Evolutionary conservation across 176 grass and related monocot species (phyloP), one percentile per base, ranked within the genome.

Genomic region (Bothriochloa decipiens): DNA sequence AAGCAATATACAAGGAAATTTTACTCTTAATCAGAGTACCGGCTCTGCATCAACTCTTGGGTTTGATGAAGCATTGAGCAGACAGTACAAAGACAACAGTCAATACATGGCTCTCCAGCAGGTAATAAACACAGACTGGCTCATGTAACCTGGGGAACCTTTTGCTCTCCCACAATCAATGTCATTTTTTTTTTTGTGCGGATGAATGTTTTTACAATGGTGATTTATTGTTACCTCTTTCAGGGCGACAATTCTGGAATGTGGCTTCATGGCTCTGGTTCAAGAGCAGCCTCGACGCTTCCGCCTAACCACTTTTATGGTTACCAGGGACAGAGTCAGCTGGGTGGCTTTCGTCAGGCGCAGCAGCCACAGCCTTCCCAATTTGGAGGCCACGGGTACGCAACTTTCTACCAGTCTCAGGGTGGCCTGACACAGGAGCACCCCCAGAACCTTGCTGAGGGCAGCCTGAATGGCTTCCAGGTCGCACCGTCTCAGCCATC

Each of bases 91-190:
- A 89, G 93, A 96, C 85, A 86, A 58, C 42, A 91, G 55, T 80
- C 97, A 91, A 28, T 99, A 99, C 65, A 87, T 96, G 93, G 82
- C 93, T 52, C 91, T 91, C 42, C 96, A 98, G 75, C 96, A 99
- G 93, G 97, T 98, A 91, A 79, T 32, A 32, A 32, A 32, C 29
- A 32, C 49, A 26, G 6, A 37, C 1, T 25, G 36, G 60, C 57
- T 82, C 13, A 65, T 77, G 37, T 79, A 37, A 69, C 10, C 49
- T 75, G 64, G n/a, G 27, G 33, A 71, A 39, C 40, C 14, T 65
- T 43, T 14, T 26, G 23, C 68, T 72, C 23, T 67, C 23, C 52
- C 36, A 27, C 46, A 32, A 5, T 75, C 23, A 65, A 23, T 9
- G 8, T 58, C 22, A 79, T 18, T 74, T 71, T 50, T 29, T 45